A percentile compares a stretch with the other conserved stretches of the same genome.
Conservation (phyloP, 176 grass and related monocot genomes). For the Alopecurus myosuroides region DNA sequence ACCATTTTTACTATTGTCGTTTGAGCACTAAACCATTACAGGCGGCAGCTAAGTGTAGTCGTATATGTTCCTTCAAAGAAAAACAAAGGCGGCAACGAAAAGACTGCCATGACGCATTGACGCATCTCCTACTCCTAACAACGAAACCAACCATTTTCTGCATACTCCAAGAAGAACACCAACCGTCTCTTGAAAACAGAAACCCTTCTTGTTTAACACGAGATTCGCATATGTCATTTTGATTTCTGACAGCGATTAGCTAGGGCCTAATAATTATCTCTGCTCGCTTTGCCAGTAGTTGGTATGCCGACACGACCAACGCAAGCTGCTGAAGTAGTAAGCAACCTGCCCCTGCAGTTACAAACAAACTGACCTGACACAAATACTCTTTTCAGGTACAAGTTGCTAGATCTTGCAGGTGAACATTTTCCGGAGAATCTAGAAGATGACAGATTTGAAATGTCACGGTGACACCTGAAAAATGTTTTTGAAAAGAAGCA, state of each 20-base stretch:
- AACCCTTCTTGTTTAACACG: background rate
- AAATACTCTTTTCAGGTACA: constrained; percentile 3
- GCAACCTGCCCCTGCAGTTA: constrained; percentile 22
- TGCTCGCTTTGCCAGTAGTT: constrained; percentile 13
- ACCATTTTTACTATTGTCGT: background rate
- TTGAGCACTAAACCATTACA: background rate
- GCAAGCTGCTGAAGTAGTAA: constrained; percentile 26
- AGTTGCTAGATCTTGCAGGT: constrained; percentile 32
- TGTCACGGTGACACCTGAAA: background rate
- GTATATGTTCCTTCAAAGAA: background rate
- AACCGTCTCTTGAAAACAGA: background rate
- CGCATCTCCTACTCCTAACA: background rate
- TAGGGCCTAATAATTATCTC: background rate
- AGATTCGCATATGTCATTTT: constrained; percentile 30
- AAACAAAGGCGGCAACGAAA: constrained; percentile 3
- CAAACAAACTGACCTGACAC: constrained; percentile 27
- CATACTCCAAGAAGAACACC: constrained; percentile 15
- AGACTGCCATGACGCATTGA: background rate
- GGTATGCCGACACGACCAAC: constrained; percentile 40
- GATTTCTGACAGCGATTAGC: constrained; percentile 16
- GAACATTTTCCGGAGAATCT: constrained; percentile 15
- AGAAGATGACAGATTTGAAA: constrained; percentile 11
- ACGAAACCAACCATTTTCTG: background rate
- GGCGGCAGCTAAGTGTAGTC: background rate
- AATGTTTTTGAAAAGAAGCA: background rate